Percentiles rank a stretch among this genome's conserved stretches.
These are phyloP conservation scores for Drechslerella dactyloides DNA, from an alignment of 2,329 filamentous ascomycete species.

Conservation along the genomic window DNA sequence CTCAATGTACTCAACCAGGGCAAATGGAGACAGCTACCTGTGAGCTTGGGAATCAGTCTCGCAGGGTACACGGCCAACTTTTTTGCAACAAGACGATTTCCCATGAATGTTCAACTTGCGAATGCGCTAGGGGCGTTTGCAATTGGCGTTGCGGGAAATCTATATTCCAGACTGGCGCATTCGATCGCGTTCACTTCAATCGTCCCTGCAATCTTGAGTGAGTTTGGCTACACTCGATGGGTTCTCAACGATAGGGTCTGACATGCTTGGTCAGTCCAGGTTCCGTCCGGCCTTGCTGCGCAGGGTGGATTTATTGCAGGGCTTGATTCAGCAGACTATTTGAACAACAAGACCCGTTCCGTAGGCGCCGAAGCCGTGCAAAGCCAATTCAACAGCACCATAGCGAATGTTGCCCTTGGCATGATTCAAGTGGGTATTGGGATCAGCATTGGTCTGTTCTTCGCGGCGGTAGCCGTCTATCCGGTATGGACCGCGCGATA, in stretches of 20 bases:
- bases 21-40: conserved; percentile 76
- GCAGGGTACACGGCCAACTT: conserved; percentile 78
- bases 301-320: conserved; percentile 67
- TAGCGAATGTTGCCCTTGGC: conserved; percentile 65
- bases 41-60: conserved; percentile 76
- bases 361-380: conserved; percentile 20
- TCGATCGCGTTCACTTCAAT: conserved; percentile 83
- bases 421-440: conserved; percentile 69
- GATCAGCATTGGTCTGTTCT: conserved; percentile 67
- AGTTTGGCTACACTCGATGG: conserved; percentile 56
- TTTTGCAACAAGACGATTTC: conserved; percentile 71
- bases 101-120: conserved; percentile 74
- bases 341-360: conserved; percentile 44
- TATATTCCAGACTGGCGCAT: conserved; percentile 77
- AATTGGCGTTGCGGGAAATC: conserved; percentile 77
- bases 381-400: conserved; percentile 56
- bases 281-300: conserved; percentile 69
- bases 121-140: conserved; percentile 78
- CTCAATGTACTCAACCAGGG: conserved; percentile 81
- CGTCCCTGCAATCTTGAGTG: conserved; percentile 78
- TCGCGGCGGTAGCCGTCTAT: conserved; percentile 61
- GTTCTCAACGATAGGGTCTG: neutral
- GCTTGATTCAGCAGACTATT: conserved; percentile 64
- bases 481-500: conserved; percentile 54
- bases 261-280: conserved; percentile 61